A percentile compares a stretch with the other conserved stretches of the same genome.
phyloP scores from a whole-genome alignment of 2,329 filamentous ascomycete genomes.

The Stagonosporopsis tanaceti region DNA sequence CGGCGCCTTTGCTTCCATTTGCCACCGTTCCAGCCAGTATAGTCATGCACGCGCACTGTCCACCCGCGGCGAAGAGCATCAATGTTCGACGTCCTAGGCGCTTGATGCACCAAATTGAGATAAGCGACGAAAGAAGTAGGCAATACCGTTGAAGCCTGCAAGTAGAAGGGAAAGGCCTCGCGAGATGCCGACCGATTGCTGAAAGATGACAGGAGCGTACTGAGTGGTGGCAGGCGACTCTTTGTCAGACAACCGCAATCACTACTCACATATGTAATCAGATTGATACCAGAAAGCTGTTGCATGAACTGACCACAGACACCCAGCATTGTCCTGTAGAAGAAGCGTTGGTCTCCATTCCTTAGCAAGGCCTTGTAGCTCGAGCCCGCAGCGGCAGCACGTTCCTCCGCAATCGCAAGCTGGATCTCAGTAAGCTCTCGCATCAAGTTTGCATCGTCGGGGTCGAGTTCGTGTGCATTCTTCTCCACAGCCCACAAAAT shows the following conservation, averaged over 20 bases:
- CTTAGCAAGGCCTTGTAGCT: neutral
- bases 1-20: neutral
- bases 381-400: neutral
- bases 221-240: neutral
- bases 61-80: slow-evolving; percentile 43
- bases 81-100: slow-evolving; percentile 41
- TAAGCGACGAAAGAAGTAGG: slow-evolving; percentile 51
- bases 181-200: neutral
- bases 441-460: neutral
- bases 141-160: slow-evolving; percentile 22
- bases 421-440: neutral
- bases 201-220: neutral
- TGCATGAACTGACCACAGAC: neutral
- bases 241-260: no score
- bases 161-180: neutral
- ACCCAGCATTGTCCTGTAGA: neutral
- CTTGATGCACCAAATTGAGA: slow-evolving; percentile 52
- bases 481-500: neutral
- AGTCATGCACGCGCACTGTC: slow-evolving; percentile 21
- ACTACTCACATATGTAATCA: neutral
- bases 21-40: neutral
- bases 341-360: neutral
- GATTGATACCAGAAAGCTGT: neutral
- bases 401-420: neutral
- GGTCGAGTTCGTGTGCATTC: neutral